Evolutionary conservation across 768 basidiomycete genomes (phyloP), one percentile per base, ranked within the genome.

Genomic region (Chlorophyllum brunneum): DNA sequence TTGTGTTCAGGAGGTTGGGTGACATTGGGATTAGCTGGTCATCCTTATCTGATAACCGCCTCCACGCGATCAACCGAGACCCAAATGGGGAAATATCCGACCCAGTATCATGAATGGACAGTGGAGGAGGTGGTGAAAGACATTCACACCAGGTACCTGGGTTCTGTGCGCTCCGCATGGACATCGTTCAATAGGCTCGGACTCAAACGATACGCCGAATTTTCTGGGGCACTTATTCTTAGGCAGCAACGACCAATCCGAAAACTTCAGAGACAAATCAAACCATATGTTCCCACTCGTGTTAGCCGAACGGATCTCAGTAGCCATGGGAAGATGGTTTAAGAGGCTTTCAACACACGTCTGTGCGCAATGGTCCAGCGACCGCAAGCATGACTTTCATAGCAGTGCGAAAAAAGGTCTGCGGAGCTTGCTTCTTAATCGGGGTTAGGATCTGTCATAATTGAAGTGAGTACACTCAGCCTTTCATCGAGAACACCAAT

Each of bases 261-360:
- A 50, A 31, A 16, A 20, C 10, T 20, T n/a, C 27, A 22, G 48
- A 41, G 26, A 50, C 30, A 50, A 23, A 49, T 49, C 48, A 39
- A 41, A 39, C 29, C 20, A 30, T 2, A 29, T 18, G 11, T 31
- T 50, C 48, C 31, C 48, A 50, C 27, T 31, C 13, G 27, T 20
- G 20, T 13, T 31, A 7, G 38, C 29, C 38, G 22, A 29, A 50
- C 38, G 47, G 47, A 29, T n/a, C 36, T 39, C 36, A 7, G 27
- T 50, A 38, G 37, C 29, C 47, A 48, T 27, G 16, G 29, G 48
- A 40, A 40, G 18, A 22, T 22, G 15, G 11, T 18, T 30, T 50
- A 27, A 20, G 29, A 41, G 27, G 24, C 11, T 4, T 37, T n/a
- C n/a, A n/a, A n/a, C n/a, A n/a, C n/a, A n/a, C n/a, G n/a, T n/a